Base-by-base conservation (phyloP, 1,284 basidiomycete genomes). In the Ceratobasidium papillatum region DNA sequence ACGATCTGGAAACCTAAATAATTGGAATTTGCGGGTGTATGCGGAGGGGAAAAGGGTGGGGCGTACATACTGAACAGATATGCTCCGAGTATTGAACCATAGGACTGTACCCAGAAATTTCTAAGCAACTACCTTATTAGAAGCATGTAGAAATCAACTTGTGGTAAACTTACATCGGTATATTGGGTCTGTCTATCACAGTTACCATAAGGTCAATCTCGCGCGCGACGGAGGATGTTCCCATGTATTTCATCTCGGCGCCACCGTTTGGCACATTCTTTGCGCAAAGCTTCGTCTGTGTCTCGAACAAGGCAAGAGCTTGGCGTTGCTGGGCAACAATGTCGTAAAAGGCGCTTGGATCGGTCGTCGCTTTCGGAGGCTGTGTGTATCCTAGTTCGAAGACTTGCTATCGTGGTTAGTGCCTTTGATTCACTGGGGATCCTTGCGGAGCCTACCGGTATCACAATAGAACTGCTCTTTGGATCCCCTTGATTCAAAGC, bases 121-220 rank as follows among this genome's bases (percentile, higher is more conserved):
- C 49, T 72, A 25, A 3, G 27, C 5, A 41, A 61, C n/a, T 22
- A 27, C 62, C 43, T 32, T 27, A 25, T 34, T 17, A 25, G 9
- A n/a, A 11, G n/a, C 2, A 65, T 32, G 43, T 5, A 54, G 32
- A 17, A 43, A 47, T 25, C 12, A n/a, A 30, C 17, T 41, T n/a
- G 12, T 49, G 14, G 14, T 7, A 7, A 12, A 77, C 82, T 56
- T 75, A 85, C 84, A 86, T 85, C 38, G 81, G 78, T 0, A 82
- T 80, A 47, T 83, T 80, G 12, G 82, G 76, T 0, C 85, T 84
- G 12, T 84, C 84, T 3, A 86, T 79, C 0, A 80, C 75, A 22
- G 76, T 79, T 0, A 81, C 80, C 77, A 86, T 84, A 74, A 81
- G 83, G 75, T 84, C 84, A 38, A 86, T 82, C 77, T 86, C 85